Evolutionary conservation across 257 asterid species (phyloP).

Genomic region (Mitragyna speciosa): DNA sequence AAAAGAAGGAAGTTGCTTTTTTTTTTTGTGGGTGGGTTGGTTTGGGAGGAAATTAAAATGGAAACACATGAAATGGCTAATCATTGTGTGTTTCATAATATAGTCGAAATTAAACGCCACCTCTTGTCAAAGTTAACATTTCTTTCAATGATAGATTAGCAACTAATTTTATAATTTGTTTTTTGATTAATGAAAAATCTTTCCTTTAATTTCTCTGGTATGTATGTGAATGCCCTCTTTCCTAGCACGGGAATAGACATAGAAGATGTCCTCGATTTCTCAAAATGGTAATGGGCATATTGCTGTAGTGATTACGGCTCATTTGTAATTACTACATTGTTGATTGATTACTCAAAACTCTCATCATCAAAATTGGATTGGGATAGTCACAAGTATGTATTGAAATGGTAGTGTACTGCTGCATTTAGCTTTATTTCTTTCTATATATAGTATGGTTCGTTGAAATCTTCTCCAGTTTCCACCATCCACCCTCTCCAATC

Average conservation of each 20-base stretch:
- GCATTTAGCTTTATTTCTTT: neutral
- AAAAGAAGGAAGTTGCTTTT: too few relatives aligned
- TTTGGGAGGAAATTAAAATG: too few relatives aligned
- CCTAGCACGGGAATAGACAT: neutral
- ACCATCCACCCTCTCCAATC: neutral
- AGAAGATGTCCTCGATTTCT: neutral
- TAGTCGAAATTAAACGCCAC: too few relatives aligned
- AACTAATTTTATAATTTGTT: too few relatives aligned
- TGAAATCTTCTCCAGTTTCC: neutral
- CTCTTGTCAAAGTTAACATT: too few relatives aligned
- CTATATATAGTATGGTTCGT: slow-evolving; percentile 10
- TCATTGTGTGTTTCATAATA: too few relatives aligned
- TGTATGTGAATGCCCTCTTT: neutral
- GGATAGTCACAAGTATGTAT: neutral
- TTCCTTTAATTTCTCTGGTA: too few relatives aligned
- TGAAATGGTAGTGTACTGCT: neutral
- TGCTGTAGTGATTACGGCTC: too few relatives aligned
- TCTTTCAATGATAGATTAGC: too few relatives aligned
- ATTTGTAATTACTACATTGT: neutral
- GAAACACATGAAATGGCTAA: too few relatives aligned
- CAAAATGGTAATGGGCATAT: neutral
- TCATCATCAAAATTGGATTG: neutral
- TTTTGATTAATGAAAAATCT: too few relatives aligned
- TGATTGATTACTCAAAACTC: neutral
- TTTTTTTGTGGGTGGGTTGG: too few relatives aligned